These are phyloP conservation scores for Clarireedia homoeocarpa DNA, from an alignment of 2,329 filamentous ascomycete genomes.

Conservation along the genomic window DNA sequence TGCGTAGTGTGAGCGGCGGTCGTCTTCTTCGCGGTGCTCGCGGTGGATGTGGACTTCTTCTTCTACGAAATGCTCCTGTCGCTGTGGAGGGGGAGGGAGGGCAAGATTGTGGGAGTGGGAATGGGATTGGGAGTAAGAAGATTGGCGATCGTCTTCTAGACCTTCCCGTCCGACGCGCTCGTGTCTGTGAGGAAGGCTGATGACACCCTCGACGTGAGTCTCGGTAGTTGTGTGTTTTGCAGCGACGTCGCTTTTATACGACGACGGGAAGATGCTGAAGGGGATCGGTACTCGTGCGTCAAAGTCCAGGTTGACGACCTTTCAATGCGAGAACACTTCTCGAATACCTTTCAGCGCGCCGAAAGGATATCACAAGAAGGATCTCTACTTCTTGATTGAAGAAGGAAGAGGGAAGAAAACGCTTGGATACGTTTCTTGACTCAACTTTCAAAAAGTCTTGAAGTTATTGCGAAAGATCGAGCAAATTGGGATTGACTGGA, in stretches of 20 bases:
- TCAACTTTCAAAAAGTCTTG: slow-evolving; percentile 8
- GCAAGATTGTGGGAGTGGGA: background rate
- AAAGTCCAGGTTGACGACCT: slow-evolving; percentile 99
- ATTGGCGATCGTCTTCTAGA: slow-evolving; percentile 61
- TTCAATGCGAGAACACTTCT: slow-evolving; percentile 60
- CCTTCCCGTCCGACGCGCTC: slow-evolving; percentile 96
- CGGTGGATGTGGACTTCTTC: slow-evolving; percentile 78
- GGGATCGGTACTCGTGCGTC: slow-evolving; percentile 98
- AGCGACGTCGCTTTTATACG: slow-evolving; percentile 71
- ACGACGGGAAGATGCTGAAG: slow-evolving; percentile 99
- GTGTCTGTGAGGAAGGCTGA: slow-evolving; percentile 57
- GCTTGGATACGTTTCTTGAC: slow-evolving; percentile 16
- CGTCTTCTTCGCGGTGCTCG: slow-evolving; percentile 49
- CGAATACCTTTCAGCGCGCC: slow-evolving; percentile 54
- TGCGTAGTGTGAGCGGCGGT: slow-evolving; percentile 56
- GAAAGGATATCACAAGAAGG: slow-evolving; percentile 64
- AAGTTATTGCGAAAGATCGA: background rate
- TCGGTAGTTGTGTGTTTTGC: slow-evolving; percentile 41
- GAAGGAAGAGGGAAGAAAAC: slow-evolving; percentile 35
- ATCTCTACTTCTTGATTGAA: slow-evolving; percentile 54
- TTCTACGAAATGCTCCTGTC: slow-evolving; percentile 48
- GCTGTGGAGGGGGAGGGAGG: slow-evolving; percentile 25
- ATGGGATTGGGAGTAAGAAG: slow-evolving; percentile 43
- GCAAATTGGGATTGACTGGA: background rate
- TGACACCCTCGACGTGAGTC: slow-evolving; percentile 83